A percentile compares a stretch with the other conserved stretches of the same genome.
Evolutionary conservation across 805 yeast genomes (phyloP).

Genomic region (Blastobotrys americana): DNA sequence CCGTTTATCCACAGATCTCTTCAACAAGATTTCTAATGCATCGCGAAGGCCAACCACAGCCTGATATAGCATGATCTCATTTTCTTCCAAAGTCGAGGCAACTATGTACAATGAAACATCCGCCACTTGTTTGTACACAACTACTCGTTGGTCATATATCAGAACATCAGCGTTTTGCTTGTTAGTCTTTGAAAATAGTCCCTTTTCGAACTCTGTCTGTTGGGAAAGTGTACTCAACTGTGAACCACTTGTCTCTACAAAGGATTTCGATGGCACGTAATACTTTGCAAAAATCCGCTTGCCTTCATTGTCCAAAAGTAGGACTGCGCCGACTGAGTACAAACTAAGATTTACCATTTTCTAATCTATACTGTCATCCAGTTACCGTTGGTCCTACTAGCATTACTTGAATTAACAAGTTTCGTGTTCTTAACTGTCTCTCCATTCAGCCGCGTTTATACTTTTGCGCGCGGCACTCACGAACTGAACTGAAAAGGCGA

Average conservation of each 20-base stretch:
- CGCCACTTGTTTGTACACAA: constrained; percentile 78
- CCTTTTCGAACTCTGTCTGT: constrained; percentile 71
- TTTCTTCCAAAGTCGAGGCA: constrained; percentile 65
- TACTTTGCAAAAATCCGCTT: constrained; percentile 78
- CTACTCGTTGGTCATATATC: constrained; percentile 67
- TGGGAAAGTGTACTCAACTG: constrained; percentile 43
- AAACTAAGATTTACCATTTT: constrained; percentile 28
- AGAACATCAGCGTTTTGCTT: constrained; percentile 75
- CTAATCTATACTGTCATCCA: constrained; percentile 4
- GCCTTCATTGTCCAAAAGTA: constrained; percentile 77
- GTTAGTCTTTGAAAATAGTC: constrained; percentile 65
- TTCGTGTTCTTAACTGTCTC: no score
- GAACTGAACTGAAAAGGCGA: no score
- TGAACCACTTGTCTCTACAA: constrained; percentile 19
- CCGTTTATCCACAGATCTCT: constrained; percentile 63
- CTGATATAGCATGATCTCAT: constrained; percentile 72
- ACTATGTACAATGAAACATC: constrained; percentile 69
- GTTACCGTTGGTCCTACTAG: no score
- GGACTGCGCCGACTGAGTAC: constrained; percentile 72
- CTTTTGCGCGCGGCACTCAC: no score
- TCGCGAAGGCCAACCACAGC: constrained; percentile 73
- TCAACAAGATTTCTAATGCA: constrained; percentile 69
- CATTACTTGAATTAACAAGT: no score
- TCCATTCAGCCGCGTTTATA: no score
- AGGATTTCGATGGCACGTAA: constrained; percentile 49